phyloP scores from a whole-genome alignment of 441 rosid species.

The Bruguiera hainesii region DNA sequence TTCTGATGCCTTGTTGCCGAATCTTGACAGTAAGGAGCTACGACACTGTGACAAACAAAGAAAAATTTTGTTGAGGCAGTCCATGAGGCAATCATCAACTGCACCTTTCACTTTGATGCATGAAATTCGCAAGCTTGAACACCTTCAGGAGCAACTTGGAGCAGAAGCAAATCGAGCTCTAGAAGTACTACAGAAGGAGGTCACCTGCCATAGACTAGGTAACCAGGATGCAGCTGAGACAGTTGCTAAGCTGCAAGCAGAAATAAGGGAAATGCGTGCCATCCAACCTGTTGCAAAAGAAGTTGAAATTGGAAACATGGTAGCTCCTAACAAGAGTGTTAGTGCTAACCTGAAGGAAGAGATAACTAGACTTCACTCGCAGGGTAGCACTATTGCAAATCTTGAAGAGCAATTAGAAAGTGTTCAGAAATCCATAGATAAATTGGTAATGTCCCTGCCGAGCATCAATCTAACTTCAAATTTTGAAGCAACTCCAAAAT shows the following conservation, averaged over 20 bases:
- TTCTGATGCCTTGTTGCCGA: slow-evolving; percentile 55
- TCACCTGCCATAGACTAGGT: slow-evolving; percentile 91
- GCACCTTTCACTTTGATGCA: slow-evolving; percentile 97
- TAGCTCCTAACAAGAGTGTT: slow-evolving; percentile 78
- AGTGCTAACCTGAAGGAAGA: slow-evolving; percentile 95
- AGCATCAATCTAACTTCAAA: slow-evolving; percentile 40
- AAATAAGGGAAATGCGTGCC: slow-evolving; percentile 85
- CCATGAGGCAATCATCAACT: slow-evolving; percentile 89
- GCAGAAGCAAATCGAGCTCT: slow-evolving; percentile 95
- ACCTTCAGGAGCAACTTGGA: slow-evolving; percentile 96
- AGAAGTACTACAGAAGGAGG: slow-evolving; percentile 96
- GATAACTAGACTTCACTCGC: slow-evolving; percentile 94
- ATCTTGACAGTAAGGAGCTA: slow-evolving; percentile 49
- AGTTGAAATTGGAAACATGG: slow-evolving; percentile 47
- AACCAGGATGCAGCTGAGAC: slow-evolving; percentile 99
- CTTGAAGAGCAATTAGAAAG: slow-evolving; percentile 94
- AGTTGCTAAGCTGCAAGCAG: slow-evolving; percentile 92
- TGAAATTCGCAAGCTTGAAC: slow-evolving; percentile 98
- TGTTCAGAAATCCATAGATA: slow-evolving; percentile 96
- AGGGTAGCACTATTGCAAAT: slow-evolving; percentile 87
- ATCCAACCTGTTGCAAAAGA: slow-evolving; percentile 51
- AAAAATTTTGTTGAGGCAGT: slow-evolving; percentile 65
- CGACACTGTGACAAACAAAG: slow-evolving; percentile 51
- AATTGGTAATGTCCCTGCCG: slow-evolving; percentile 93
- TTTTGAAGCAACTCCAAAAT: slow-evolving; percentile 49